Conservation (phyloP, 768 basidiomycete genomes). For the Suillus discolor region DNA sequence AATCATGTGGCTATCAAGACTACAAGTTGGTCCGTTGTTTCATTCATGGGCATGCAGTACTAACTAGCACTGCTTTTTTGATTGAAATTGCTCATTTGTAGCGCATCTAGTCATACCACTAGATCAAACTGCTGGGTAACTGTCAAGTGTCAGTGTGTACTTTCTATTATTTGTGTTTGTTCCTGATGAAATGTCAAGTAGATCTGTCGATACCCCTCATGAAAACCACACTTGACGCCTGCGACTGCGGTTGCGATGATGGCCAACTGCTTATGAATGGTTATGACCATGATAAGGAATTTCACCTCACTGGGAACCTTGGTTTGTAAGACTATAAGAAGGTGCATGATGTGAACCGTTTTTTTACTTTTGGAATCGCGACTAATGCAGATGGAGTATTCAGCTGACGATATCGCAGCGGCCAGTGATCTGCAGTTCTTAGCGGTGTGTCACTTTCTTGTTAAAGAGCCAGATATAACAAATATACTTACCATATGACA, state of each 20-base stretch:
- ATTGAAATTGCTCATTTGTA: too few relatives aligned
- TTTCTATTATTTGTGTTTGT: too few relatives aligned
- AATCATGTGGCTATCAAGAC: too few relatives aligned
- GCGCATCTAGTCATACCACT: too few relatives aligned
- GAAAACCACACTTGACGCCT: background rate
- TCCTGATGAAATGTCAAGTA: background rate
- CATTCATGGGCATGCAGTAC: too few relatives aligned
- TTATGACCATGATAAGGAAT: background rate
- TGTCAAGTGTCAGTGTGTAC: too few relatives aligned
- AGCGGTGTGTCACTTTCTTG: background rate
- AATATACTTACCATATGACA: background rate
- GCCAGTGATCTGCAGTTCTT: background rate
- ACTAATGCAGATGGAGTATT: background rate
- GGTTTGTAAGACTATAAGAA: background rate
- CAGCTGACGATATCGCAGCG: background rate
- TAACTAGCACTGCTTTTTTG: too few relatives aligned
- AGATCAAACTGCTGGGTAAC: too few relatives aligned
- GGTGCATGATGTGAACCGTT: background rate
- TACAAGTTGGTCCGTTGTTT: too few relatives aligned
- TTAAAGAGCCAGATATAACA: background rate
- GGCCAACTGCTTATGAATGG: background rate
- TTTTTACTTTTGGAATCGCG: background rate
- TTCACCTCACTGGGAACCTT: background rate
- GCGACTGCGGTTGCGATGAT: background rate
- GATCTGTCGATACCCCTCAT: background rate